Conservation (phyloP, 352 stramenopile genomes). For the Phytophthora parvispora region DNA sequence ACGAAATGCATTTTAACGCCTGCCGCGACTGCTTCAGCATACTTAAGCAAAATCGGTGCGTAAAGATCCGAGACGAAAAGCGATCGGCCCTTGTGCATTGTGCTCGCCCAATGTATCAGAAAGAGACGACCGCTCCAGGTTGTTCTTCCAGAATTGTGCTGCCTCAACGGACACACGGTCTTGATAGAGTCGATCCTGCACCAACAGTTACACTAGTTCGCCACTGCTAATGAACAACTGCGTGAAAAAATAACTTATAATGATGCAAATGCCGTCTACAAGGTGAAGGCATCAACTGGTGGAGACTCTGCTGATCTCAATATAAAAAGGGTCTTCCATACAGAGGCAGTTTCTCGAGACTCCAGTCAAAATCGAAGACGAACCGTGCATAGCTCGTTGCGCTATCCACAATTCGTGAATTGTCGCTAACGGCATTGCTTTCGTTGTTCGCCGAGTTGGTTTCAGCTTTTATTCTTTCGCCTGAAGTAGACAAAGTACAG, state of each 20-base stretch:
- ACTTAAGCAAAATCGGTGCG: conserved; percentile 48
- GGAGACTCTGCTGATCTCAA: conserved; percentile 39
- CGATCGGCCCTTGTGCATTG: conserved; percentile 24
- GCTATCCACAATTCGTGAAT: conserved; percentile 23
- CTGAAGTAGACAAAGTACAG: no score
- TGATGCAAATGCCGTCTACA: conserved; percentile 48
- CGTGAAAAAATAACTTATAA: conserved; percentile 53
- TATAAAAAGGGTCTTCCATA: background rate
- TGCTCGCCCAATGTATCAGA: background rate
- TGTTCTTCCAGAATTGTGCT: conserved; percentile 53
- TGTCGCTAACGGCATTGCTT: conserved; percentile 17
- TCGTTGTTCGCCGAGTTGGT: no score
- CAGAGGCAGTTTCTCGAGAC: no score
- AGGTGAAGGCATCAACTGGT: conserved; percentile 51
- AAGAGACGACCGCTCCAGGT: conserved; percentile 10
- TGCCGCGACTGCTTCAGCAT: conserved; percentile 14
- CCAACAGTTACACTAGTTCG: background rate
- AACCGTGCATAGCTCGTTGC: conserved; percentile 35
- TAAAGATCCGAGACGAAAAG: conserved; percentile 45
- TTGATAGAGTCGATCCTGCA: conserved; percentile 52
- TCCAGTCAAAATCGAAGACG: no score
- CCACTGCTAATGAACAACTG: background rate
- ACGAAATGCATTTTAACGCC: background rate
- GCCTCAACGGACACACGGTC: conserved; percentile 16
- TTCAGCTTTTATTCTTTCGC: no score